These are phyloP conservation scores for Nematocida sp. DNA, from an alignment of 371 early-diverging fungal species.

Conservation along the genomic window DNA sequence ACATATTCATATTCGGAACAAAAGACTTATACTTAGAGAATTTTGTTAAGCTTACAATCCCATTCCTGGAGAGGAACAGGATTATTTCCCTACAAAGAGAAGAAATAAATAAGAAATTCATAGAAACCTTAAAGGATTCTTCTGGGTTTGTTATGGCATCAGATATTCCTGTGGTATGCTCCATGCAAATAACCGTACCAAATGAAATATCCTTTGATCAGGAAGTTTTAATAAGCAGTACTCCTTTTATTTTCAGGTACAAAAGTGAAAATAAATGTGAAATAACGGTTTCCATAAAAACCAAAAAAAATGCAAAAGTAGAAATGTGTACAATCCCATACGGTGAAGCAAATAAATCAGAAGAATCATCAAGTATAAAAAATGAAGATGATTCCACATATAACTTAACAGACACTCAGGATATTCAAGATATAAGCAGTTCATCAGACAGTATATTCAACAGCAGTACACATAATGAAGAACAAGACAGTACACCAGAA, in stretches of 20 bases:
- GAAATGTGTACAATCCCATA: neutral
- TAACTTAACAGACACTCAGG: neutral
- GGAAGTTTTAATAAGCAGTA: neutral
- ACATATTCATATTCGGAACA: conserved; percentile 33
- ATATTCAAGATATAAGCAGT: neutral
- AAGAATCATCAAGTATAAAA: neutral
- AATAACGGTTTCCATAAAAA: conserved; percentile 10
- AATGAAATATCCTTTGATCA: neutral
- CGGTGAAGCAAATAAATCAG: neutral
- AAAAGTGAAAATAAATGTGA: neutral
- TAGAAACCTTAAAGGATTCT: neutral
- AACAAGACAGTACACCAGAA: neutral
- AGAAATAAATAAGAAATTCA: conserved; percentile 5
- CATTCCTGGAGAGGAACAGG: neutral
- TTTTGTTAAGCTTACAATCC: neutral
- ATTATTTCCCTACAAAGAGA: neutral
- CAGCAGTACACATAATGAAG: neutral
- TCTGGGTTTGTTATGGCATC: conserved; percentile 28
- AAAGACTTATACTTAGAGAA: neutral
- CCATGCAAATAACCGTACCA: neutral
- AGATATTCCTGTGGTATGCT: conserved; percentile 5
- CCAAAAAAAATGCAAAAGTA: conserved; percentile 9
- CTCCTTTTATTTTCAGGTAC: conserved; percentile 27
- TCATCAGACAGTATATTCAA: neutral
- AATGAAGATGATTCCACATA: neutral